Conservation (phyloP, 2,329 filamentous ascomycete species). For the Trichoderma lentiforme region DNA sequence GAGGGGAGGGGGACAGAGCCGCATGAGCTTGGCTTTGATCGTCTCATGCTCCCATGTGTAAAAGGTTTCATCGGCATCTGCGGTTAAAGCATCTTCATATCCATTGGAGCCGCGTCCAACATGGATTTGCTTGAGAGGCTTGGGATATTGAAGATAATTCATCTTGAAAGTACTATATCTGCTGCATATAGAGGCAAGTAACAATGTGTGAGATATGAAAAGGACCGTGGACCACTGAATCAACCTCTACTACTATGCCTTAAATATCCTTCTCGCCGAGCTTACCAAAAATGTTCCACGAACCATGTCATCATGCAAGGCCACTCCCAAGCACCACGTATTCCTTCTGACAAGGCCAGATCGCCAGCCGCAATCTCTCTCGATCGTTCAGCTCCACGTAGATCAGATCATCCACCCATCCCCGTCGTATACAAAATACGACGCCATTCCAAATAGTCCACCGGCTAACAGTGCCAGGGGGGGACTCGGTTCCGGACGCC, state of each 20-base stretch:
- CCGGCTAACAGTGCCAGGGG: background rate
- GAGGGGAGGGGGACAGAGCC: slow-evolving; percentile 25
- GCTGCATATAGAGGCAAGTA: background rate
- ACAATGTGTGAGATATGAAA: background rate
- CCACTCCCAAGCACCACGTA: background rate
- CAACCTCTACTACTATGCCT: background rate
- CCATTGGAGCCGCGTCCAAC: slow-evolving; percentile 16
- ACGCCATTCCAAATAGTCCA: background rate
- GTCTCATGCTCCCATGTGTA: slow-evolving; percentile 23
- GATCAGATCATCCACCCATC: background rate
- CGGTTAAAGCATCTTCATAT: slow-evolving; percentile 3
- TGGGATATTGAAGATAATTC: background rate
- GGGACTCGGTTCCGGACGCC: background rate
- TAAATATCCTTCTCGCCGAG: background rate
- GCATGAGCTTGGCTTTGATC: slow-evolving; percentile 22
- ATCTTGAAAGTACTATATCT: background rate
- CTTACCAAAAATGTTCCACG: background rate
- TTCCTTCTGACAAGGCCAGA: background rate
- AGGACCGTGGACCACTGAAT: background rate
- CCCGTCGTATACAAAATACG: background rate
- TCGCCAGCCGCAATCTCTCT: background rate
- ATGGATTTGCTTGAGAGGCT: slow-evolving; percentile 23
- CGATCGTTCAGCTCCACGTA: background rate
- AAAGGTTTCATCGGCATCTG: background rate
- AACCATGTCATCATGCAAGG: background rate